Evolutionary conservation across 1,139 yeast species (phyloP).

Genomic region (Taphrina communis): DNA sequence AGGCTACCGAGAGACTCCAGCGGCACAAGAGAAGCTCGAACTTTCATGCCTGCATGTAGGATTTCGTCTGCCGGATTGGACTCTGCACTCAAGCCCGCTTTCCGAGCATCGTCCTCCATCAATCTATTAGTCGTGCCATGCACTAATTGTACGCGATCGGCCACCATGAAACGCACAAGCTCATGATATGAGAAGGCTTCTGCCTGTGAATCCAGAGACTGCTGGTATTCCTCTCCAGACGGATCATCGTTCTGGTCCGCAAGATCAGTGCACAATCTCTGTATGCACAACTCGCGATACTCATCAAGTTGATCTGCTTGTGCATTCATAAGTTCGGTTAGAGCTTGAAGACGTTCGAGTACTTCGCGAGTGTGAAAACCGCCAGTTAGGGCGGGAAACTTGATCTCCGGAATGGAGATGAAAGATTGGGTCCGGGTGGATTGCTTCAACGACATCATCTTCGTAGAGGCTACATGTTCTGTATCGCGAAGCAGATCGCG

Average conservation of each 20-base stretch:
- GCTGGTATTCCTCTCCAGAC: conserved; percentile 79
- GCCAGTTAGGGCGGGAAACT: conserved; percentile 47
- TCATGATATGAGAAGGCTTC: conserved; percentile 68
- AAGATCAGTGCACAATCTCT: conserved; percentile 58
- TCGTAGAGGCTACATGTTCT: conserved; percentile 47
- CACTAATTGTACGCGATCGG: conserved; percentile 62
- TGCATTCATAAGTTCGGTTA: conserved; percentile 57
- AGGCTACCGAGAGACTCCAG: conserved; percentile 1
- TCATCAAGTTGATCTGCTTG: conserved; percentile 65
- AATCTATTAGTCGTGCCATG: conserved; percentile 50
- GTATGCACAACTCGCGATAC: conserved; percentile 60
- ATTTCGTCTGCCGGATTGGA: not conserved
- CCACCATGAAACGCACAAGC: conserved; percentile 61
- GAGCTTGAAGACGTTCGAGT: conserved; percentile 44
- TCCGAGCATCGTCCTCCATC: conserved; percentile 44
- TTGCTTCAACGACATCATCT: conserved; percentile 46
- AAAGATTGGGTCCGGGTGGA: conserved; percentile 46
- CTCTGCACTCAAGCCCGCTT: not conserved
- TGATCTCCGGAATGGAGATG: conserved; percentile 47
- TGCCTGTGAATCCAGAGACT: conserved; percentile 75
- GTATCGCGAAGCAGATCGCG: conserved; percentile 49
- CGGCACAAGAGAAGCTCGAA: not conserved
- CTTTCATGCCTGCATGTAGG: conserved; percentile 12
- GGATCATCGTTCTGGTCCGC: conserved; percentile 57
- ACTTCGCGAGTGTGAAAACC: conserved; percentile 48